Conservation (phyloP, 2,329 filamentous ascomycete genomes). For the Aspergillus brasiliensis region DNA sequence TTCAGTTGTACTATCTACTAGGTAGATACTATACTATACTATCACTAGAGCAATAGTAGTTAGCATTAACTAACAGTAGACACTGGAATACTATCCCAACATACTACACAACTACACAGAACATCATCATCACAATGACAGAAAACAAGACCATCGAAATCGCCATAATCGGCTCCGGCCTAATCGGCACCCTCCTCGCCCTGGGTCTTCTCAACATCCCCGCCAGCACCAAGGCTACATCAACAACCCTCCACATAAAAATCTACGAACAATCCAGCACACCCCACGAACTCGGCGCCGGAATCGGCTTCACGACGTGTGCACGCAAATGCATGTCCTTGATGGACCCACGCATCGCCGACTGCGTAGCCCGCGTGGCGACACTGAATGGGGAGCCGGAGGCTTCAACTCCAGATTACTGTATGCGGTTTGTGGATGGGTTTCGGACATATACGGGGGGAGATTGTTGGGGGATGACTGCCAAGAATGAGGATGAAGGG, state of each 20-base stretch:
- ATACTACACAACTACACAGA: no score
- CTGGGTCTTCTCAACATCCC: slow-evolving; percentile 24
- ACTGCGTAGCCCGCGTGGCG: slow-evolving; percentile 17
- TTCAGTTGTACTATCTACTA: no score
- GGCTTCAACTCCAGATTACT: slow-evolving; percentile 19
- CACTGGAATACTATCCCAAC: no score
- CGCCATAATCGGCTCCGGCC: slow-evolving; percentile 34
- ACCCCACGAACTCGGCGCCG: slow-evolving; percentile 30
- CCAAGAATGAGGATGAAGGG: neutral
- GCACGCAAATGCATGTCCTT: slow-evolving; percentile 24
- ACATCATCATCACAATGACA: no score
- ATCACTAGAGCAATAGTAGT: no score
- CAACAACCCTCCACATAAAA: slow-evolving; percentile 18
- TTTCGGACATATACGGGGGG: slow-evolving; percentile 19
- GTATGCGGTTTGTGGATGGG: slow-evolving; percentile 29
- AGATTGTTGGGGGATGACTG: neutral
- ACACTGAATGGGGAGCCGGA: slow-evolving; percentile 13
- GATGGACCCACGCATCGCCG: slow-evolving; percentile 20
- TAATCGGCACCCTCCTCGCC: slow-evolving; percentile 29
- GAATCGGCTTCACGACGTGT: slow-evolving; percentile 27
- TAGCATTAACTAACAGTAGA: no score
- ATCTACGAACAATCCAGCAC: slow-evolving; percentile 30
- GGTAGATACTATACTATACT: no score
- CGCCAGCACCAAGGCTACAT: neutral
- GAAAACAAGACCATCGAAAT: no score